These are phyloP conservation scores for Candida michaelii DNA, from an alignment of 805 yeast species.

Conservation along the genomic window DNA sequence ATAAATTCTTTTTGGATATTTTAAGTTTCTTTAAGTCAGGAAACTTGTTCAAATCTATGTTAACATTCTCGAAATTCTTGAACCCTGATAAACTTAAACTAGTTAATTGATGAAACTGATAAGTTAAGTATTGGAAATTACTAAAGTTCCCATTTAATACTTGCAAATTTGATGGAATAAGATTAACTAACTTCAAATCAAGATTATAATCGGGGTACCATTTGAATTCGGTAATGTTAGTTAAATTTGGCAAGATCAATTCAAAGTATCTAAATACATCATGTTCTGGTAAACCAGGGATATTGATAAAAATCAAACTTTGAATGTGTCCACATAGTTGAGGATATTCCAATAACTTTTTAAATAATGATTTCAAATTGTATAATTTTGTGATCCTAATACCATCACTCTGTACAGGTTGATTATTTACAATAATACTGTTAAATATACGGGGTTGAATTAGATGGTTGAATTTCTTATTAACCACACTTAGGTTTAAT, in stretches of 20 bases:
- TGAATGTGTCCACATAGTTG: constrained; percentile 16
- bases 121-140: constrained; percentile 13
- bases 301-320: constrained; percentile 14
- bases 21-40: constrained; percentile 16
- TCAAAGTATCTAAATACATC: constrained; percentile 18
- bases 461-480: constrained; percentile 11
- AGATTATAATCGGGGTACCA: constrained; percentile 22
- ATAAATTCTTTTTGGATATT: constrained; percentile 16
- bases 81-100: constrained; percentile 18
- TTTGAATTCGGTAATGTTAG: constrained; percentile 16
- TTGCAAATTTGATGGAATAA: constrained; percentile 15
- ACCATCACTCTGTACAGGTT: background rate
- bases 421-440: constrained; percentile 17
- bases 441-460: constrained; percentile 17
- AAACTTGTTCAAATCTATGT: constrained; percentile 15
- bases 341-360: constrained; percentile 15
- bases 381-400: constrained; percentile 16
- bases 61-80: constrained; percentile 14
- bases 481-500: constrained; percentile 16
- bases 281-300: constrained; percentile 28
- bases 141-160: constrained; percentile 21
- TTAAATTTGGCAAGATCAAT: constrained; percentile 17
- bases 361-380: constrained; percentile 20
- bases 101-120: constrained; percentile 12
- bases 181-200: constrained; percentile 14